Base-by-base conservation (phyloP, 768 basidiomycete genomes). In the Trametes sanguinea region DNA sequence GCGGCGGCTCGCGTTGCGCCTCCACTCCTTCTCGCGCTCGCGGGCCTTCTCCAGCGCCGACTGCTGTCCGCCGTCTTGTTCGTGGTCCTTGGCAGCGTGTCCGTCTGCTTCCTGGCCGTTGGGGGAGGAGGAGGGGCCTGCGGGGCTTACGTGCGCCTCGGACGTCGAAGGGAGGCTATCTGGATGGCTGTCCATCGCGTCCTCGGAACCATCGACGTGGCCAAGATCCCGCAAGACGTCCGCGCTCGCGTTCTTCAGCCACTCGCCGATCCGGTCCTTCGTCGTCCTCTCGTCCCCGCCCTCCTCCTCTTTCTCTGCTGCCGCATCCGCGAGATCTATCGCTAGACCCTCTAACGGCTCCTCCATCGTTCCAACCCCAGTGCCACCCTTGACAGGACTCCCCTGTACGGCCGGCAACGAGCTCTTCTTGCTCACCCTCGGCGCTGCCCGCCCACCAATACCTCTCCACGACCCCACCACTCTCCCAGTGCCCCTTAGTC, bases 1-100 rank as follows among this genome's bases (percentile, higher is more conserved):
- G 43, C 85, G 75, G 46, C 83, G 75, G 32, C 83, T 83, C 3
- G 80, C 78, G 64, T 80, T 72, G 17, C 67, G 70, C 50, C 69
- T 69, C 73, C 75, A 74, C 69, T 33, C 39, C 39, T 39, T 39
- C 39, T 39, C 67, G 8, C 27, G 57, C 35, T 52, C 67, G 52
- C 43, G 50, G 43, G 63, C 60, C 54, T 32, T 60, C 45, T 32
- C 44, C 51, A 22, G 22, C 22, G 22, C 22, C 22, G 22, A 22
- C 22, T 22, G 22, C 30, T 46, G 14, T 62, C 51, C 2, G 54
- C 48, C 16, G 27, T 60, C 54, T 62, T 61, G 17, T 65, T 64
- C 22, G 22, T 22, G 22, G 22, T 22, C 22, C 22, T 22, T 22
- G 22, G 22, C 22, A 22, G 22, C 22, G 22, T 22, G 22, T 22